phyloP scores from a whole-genome alignment of 345 rosid species.

The Odontarrhena argentea region DNA sequence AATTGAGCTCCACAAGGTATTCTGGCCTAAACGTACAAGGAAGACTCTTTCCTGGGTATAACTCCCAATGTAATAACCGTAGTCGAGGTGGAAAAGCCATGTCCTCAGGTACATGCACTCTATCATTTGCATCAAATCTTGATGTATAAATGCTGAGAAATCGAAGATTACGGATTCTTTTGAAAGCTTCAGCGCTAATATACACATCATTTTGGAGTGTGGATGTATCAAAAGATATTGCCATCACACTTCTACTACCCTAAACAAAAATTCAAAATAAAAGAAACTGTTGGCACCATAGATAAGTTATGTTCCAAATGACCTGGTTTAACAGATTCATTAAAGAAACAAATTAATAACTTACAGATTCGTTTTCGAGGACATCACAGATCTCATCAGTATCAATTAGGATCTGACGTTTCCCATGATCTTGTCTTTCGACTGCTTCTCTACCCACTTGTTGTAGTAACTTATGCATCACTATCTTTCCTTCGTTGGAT shows the following conservation, averaged over 20 bases:
- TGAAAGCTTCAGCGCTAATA: conserved; percentile 16
- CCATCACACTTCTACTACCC: conserved; percentile 32
- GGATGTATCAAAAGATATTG: conserved; percentile 28
- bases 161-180: conserved; percentile 30
- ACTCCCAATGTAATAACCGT: conserved; percentile 31
- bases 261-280: not conserved
- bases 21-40: conserved; percentile 13
- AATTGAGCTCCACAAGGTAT: conserved; percentile 26
- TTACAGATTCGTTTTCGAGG: conserved; percentile 24
- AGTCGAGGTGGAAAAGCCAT: conserved; percentile 24
- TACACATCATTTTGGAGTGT: not conserved
- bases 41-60: conserved; percentile 29
- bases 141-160: conserved; percentile 22
- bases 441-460: conserved; percentile 30
- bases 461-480: conserved; percentile 42
- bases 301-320: not conserved
- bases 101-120: not conserved
- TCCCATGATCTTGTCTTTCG: conserved; percentile 10
- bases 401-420: conserved; percentile 28
- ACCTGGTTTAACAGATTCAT: too few species aligned
- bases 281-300: not conserved
- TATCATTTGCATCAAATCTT: not conserved
- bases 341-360: too few species aligned
- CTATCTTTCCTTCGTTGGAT: not conserved
- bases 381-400: conserved; percentile 16